A percentile compares a stretch with the other conserved stretches of the same genome.
phyloP scores from a whole-genome alignment of 1,139 yeast genomes.

The Yamadazyma atmosphaerica region DNA sequence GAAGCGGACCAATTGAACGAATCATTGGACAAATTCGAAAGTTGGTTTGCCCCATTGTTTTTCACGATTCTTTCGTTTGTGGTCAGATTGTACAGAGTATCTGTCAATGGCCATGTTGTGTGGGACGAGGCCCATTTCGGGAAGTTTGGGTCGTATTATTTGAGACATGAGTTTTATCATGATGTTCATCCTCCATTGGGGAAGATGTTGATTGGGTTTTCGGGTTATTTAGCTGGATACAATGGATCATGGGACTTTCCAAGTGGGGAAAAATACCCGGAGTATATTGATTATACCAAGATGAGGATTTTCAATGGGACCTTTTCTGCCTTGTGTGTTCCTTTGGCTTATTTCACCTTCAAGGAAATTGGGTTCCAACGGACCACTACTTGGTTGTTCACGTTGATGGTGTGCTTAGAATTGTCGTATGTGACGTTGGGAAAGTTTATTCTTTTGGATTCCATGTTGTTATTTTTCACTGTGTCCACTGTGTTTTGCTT shows the following conservation, averaged over 20 bases:
- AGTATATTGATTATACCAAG: conserved; percentile 48
- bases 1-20: conserved; percentile 32
- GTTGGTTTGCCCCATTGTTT: conserved; percentile 44
- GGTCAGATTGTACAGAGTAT: conserved; percentile 55
- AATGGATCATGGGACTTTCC: conserved; percentile 66
- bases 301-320: conserved; percentile 70
- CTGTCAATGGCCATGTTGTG: conserved; percentile 51
- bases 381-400: conserved; percentile 52
- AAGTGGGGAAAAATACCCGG: conserved; percentile 60
- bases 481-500: conserved; percentile 79
- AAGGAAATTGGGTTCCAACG: conserved; percentile 46
- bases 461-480: conserved; percentile 81
- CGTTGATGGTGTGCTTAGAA: conserved; percentile 64
- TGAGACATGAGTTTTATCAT: conserved; percentile 91
- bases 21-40: conserved; percentile 33
- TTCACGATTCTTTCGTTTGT: conserved; percentile 51
- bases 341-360: conserved; percentile 64
- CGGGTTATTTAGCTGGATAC: conserved; percentile 80
- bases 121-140: conserved; percentile 87
- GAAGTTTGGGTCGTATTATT: conserved; percentile 89
- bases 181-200: conserved; percentile 99
- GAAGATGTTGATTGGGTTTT: conserved; percentile 92
- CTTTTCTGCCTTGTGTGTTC: conserved; percentile 63
- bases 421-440: conserved; percentile 65
- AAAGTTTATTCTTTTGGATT: conserved; percentile 71